These are phyloP conservation scores for Ophiostoma montium DNA, from an alignment of 2,329 filamentous ascomycete species.

Conservation along the genomic window DNA sequence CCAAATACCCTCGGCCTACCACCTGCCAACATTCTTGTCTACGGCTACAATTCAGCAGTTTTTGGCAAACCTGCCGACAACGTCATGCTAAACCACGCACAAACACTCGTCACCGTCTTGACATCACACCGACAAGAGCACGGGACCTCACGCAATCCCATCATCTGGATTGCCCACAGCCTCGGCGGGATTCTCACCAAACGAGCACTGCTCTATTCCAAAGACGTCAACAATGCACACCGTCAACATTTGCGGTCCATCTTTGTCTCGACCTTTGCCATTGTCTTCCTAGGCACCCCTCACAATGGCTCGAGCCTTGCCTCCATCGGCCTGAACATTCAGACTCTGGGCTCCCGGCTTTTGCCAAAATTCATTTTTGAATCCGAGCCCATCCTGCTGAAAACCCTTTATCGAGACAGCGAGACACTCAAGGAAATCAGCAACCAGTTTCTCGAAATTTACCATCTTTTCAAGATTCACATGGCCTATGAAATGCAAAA, in stretches of 20 bases:
- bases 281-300: constrained; percentile 65
- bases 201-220: constrained; percentile 52
- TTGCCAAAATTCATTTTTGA: constrained; percentile 54
- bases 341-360: constrained; percentile 52
- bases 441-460: constrained; percentile 55
- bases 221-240: constrained; percentile 42
- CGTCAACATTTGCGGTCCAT: constrained; percentile 53
- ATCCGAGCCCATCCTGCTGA: constrained; percentile 51
- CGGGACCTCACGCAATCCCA: constrained; percentile 44
- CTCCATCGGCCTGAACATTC: constrained; percentile 51
- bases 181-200: constrained; percentile 62
- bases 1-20: constrained; percentile 41
- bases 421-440: constrained; percentile 65
- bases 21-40: constrained; percentile 52
- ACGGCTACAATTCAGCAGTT: constrained; percentile 61
- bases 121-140: constrained; percentile 47
- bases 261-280: constrained; percentile 60
- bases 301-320: constrained; percentile 57
- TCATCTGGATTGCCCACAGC: constrained; percentile 65
- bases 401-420: constrained; percentile 57
- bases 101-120: constrained; percentile 50
- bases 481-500: constrained; percentile 66
- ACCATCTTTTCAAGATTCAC: constrained; percentile 56
- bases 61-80: constrained; percentile 43
- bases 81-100: constrained; percentile 56